A percentile compares a stretch with the other conserved stretches of the same genome.
phyloP scores from a whole-genome alignment of 352 stramenopile species.

The Peronospora tabacina region DNA sequence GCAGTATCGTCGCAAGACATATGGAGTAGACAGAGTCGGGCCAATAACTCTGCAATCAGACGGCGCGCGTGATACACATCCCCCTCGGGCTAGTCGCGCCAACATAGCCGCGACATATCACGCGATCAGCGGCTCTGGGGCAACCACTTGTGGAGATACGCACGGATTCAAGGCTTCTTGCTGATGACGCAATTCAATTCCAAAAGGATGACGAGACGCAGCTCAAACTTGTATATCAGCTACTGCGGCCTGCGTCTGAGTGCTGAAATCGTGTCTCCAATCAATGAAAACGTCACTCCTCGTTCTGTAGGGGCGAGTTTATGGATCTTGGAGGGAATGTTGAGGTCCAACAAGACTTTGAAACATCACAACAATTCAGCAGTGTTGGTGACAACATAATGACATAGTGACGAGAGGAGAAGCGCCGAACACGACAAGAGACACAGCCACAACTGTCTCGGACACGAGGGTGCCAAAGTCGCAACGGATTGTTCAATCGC shows the following conservation, averaged over 20 bases:
- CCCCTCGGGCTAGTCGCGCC: constrained; percentile 16
- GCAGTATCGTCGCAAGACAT: constrained; percentile 25
- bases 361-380: background rate
- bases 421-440: constrained; percentile 14
- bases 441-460: background rate
- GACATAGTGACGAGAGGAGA: constrained; percentile 51
- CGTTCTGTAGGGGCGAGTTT: constrained; percentile 21
- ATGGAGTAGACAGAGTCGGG: constrained; percentile 16
- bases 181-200: constrained; percentile 39
- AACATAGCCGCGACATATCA: constrained; percentile 1
- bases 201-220: constrained; percentile 41
- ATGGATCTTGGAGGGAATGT: constrained; percentile 26
- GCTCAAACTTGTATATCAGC: constrained; percentile 63
- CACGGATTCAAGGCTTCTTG: constrained; percentile 28
- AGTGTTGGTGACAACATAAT: constrained; percentile 34
- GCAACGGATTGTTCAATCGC: constrained; percentile 28
- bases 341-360: background rate
- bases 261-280: constrained; percentile 45
- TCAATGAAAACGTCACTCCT: constrained; percentile 31
- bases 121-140: constrained; percentile 10
- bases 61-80: constrained; percentile 9
- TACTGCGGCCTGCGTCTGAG: constrained; percentile 45
- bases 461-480: constrained; percentile 1
- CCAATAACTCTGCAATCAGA: constrained; percentile 4
- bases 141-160: constrained; percentile 44